Evolutionary conservation across 192 early-diverging fungal species (phyloP).

Genomic region (Martensiomyces pterosporus): DNA sequence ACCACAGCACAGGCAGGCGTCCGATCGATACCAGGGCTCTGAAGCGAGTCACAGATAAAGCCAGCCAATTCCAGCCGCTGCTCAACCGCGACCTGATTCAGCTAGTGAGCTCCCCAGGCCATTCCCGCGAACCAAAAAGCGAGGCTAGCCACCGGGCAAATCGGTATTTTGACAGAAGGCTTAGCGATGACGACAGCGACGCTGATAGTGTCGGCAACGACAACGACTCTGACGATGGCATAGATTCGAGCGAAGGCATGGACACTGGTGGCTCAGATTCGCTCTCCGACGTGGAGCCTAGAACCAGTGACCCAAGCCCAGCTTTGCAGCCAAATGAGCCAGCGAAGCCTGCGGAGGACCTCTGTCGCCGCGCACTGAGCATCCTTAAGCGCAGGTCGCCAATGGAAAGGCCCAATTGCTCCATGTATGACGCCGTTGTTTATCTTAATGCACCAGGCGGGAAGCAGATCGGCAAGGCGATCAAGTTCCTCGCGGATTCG

Average conservation of each 20-base stretch:
- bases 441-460: slow-evolving; percentile 7
- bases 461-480: slow-evolving; percentile 12
- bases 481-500: slow-evolving; percentile 13
- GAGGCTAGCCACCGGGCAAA: too few species aligned
- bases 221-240: neutral
- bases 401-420: neutral
- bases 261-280: too few species aligned
- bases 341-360: slow-evolving; percentile 1
- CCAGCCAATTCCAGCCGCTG: slow-evolving; percentile 13
- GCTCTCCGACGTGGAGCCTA: too few species aligned
- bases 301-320: too few species aligned
- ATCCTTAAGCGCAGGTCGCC: slow-evolving; percentile 10
- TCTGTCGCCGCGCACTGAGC: slow-evolving; percentile 11
- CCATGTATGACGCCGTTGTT: slow-evolving; percentile 1
- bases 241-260: too few species aligned
- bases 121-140: too few species aligned
- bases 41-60: slow-evolving; percentile 1
- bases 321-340: too few species aligned
- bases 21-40: slow-evolving; percentile 2
- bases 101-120: too few species aligned
- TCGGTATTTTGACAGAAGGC: slow-evolving; percentile 29
- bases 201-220: neutral
- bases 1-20: too few species aligned
- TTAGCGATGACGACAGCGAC: slow-evolving; percentile 1
- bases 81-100: slow-evolving; percentile 19